Evolutionary conservation across 169 alveolate species (phyloP).

Genomic region (Sarcocystis neurona): DNA sequence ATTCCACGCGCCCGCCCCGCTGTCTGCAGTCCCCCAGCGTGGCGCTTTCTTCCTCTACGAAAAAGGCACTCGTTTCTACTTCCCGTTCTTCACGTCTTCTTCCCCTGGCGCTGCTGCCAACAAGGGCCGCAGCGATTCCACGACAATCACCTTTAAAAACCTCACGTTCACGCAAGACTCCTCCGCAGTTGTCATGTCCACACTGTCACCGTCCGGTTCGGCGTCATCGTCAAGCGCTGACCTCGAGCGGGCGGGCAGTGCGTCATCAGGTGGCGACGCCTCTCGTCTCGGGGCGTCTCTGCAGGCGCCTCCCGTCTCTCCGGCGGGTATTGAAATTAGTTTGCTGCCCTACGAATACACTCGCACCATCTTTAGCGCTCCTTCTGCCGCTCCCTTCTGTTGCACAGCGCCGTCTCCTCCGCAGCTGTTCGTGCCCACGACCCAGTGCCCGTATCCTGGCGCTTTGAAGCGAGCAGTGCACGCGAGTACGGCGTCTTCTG

Average conservation of each 20-base stretch:
- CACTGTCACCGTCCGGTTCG: too few relatives aligned
- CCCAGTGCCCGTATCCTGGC: conserved; percentile 7
- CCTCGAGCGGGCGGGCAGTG: neutral
- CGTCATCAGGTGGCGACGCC: neutral
- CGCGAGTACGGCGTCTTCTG: too few relatives aligned
- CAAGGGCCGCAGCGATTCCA: neutral
- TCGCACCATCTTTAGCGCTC: neutral
- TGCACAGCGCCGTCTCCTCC: conserved; percentile 1
- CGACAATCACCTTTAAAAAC: neutral
- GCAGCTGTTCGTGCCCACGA: neutral
- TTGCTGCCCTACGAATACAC: neutral
- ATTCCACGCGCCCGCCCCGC: neutral
- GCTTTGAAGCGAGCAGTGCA: too few relatives aligned
- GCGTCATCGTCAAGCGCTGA: too few relatives aligned
- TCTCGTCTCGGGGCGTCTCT: neutral
- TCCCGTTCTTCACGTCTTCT: neutral
- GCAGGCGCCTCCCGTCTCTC: conserved; percentile 15
- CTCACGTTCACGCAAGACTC: neutral
- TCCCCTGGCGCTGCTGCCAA: neutral
- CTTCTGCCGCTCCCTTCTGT: conserved; percentile 26
- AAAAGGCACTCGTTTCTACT: neutral
- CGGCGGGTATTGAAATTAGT: conserved; percentile 18
- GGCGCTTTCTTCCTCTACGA: conserved; percentile 33
- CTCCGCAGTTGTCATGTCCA: neutral
- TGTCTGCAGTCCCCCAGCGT: neutral